A percentile compares a stretch with the other conserved stretches of the same genome.
phyloP scores from a whole-genome alignment of 768 basidiomycete species.

The Termitomyces titanicus region DNA sequence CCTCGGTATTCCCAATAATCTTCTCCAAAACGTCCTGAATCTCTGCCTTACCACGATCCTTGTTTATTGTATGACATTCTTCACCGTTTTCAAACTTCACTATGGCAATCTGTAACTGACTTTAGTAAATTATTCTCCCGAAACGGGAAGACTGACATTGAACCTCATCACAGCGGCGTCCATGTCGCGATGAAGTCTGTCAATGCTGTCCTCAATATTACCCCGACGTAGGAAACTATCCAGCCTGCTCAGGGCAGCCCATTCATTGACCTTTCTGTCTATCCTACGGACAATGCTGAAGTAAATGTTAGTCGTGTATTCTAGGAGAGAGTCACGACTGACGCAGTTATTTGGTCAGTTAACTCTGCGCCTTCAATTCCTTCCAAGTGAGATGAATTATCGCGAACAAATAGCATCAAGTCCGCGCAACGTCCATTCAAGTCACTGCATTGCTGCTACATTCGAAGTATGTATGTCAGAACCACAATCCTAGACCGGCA shows the following conservation, averaged over 20 bases:
- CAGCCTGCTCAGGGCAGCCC: not conserved
- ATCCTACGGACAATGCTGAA: not conserved
- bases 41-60: no score
- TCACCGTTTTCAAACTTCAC: no score
- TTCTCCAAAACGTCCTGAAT: no score
- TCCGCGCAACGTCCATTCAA: not conserved
- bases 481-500: not conserved
- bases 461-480: not conserved
- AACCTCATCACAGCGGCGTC: no score
- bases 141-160: no score
- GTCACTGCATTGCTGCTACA: not conserved
- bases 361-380: not conserved
- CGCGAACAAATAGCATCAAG: not conserved
- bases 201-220: not conserved
- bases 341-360: not conserved
- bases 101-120: no score
- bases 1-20: slow-evolving; percentile 29
- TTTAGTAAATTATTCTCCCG: no score
- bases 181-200: not conserved
- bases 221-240: not conserved
- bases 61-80: no score
- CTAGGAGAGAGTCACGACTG: not conserved
- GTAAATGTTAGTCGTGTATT: not conserved
- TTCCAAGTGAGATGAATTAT: not conserved
- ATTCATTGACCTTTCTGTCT: not conserved